phyloP scores from a whole-genome alignment of 805 yeast species.

The Starmerella powellii region DNA sequence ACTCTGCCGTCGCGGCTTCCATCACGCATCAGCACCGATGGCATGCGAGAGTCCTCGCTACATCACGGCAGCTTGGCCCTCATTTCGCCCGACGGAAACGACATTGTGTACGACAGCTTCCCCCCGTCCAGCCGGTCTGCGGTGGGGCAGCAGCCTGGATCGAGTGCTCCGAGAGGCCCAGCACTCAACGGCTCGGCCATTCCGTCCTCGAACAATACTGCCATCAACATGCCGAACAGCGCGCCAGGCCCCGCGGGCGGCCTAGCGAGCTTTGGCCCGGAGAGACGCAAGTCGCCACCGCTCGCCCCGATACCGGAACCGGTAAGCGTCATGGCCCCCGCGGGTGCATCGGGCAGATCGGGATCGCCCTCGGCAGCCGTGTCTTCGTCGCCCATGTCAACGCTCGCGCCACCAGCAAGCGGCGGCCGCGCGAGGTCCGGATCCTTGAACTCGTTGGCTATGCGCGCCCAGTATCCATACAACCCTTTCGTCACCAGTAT shows the following conservation, averaged over 20 bases:
- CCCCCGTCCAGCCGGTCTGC: constrained; percentile 26
- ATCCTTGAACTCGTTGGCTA: constrained; percentile 14
- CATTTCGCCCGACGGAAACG: constrained; percentile 25
- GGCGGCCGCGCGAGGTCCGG: constrained; percentile 13
- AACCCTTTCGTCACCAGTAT: constrained; percentile 18
- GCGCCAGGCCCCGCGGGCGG: not conserved
- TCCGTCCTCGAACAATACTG: not conserved
- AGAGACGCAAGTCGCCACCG: constrained; percentile 14
- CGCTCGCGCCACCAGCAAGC: not conserved
- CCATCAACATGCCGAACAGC: not conserved
- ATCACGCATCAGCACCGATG: constrained; percentile 10
- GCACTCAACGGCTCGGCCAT: no score
- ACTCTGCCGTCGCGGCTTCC: constrained; percentile 57
- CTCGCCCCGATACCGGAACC: constrained; percentile 18
- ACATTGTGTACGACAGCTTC: constrained; percentile 15
- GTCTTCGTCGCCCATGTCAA: not conserved
- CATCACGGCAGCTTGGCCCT: constrained; percentile 29
- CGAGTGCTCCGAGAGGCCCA: not conserved
- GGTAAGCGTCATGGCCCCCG: not conserved
- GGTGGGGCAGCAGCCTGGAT: constrained; percentile 17
- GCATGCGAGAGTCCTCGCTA: constrained; percentile 6
- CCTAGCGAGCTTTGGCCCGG: not conserved
- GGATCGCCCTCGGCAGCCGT: constrained; percentile 2
- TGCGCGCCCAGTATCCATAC: constrained; percentile 9
- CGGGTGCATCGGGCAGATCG: constrained; percentile 2